Evolutionary conservation across 2,329 filamentous ascomycete genomes (phyloP).

Genomic region (Colletotrichum lentis): DNA sequence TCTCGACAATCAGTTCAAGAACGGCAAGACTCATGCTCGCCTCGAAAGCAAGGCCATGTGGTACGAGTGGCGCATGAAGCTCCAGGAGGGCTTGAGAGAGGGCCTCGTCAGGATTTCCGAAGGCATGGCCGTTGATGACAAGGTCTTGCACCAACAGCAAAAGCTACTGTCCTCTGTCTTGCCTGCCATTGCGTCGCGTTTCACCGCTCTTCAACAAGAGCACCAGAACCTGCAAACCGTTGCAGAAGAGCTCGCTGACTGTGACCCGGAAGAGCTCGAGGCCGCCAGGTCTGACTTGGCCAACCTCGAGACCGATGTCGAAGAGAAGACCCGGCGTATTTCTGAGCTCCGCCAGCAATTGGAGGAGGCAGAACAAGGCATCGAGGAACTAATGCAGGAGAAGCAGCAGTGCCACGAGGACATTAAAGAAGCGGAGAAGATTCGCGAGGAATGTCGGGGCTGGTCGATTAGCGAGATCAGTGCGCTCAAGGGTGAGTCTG

Average conservation of each 20-base stretch:
- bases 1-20: constrained; percentile 98
- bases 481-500: constrained; percentile 72
- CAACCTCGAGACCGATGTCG: constrained; percentile 72
- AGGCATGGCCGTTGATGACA: constrained; percentile 79
- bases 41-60: constrained; percentile 94
- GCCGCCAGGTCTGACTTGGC: constrained; percentile 74
- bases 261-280: constrained; percentile 81
- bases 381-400: constrained; percentile 69
- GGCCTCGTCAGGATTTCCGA: constrained; percentile 78
- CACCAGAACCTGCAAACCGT: constrained; percentile 72
- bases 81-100: constrained; percentile 81
- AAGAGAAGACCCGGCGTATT: constrained; percentile 73
- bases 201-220: constrained; percentile 69
- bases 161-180: constrained; percentile 72
- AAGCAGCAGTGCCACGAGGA: constrained; percentile 76
- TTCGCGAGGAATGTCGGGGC: constrained; percentile 87
- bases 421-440: constrained; percentile 82
- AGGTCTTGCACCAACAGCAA: constrained; percentile 72
- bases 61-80: constrained; percentile 96
- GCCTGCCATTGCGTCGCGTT: constrained; percentile 69
- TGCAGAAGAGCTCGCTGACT: constrained; percentile 78
- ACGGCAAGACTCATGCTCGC: constrained; percentile 91
- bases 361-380: constrained; percentile 69
- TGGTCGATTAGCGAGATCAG: constrained; percentile 87
- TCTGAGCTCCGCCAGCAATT: constrained; percentile 72